Base-by-base conservation (phyloP, 1,139 yeast species). In the Blastobotrys buckinghamii region DNA sequence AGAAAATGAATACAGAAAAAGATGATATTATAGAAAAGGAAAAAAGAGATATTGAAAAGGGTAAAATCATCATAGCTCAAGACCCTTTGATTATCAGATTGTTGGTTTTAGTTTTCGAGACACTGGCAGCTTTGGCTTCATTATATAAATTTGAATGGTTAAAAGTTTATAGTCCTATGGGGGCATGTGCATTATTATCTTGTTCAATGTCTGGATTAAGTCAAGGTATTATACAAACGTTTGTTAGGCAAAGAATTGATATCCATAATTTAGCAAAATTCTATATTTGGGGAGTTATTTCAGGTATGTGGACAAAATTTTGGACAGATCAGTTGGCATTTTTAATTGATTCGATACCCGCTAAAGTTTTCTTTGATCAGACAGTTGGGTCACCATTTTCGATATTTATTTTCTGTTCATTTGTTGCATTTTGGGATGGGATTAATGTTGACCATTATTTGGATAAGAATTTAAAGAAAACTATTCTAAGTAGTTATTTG, bases 221-320 rank as follows among this genome's bases (percentile, higher is more conserved):
- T 20, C 70, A 67, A 52, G 65, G 67, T 6, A 49, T 66, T 6
- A 53, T 66, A 26, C 69, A 67, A 50, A 55, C 61, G 7, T 51
- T 57, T 39, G 49, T 57, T 6, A 40, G 49, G 22, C 54, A 55
- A 15, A 47, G 49, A 32, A 48, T 60, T 22, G 45, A 55, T 29
- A 50, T 54, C 12, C 53, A 57, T 7, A 50, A 49, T 20, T 48
- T 66, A n/a, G 40, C 58, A 47, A 67, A 66, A 55, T 68, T 65
- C 50, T 67, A 67, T 48, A 61, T 64, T 6, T 68, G 71, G 72
- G 72, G 72, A 1, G 59, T 61, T 16, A 50, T 63, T 36, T 63
- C 64, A 30, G 72, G 72, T 2, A 41, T 66, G 9, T 67, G 70
- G 70, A 63, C 69, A 33, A 65, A 66, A 49, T 62, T 63, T 55